phyloP scores from a whole-genome alignment of 2,329 filamentous ascomycete genomes.

The Sarocladium oryzae region DNA sequence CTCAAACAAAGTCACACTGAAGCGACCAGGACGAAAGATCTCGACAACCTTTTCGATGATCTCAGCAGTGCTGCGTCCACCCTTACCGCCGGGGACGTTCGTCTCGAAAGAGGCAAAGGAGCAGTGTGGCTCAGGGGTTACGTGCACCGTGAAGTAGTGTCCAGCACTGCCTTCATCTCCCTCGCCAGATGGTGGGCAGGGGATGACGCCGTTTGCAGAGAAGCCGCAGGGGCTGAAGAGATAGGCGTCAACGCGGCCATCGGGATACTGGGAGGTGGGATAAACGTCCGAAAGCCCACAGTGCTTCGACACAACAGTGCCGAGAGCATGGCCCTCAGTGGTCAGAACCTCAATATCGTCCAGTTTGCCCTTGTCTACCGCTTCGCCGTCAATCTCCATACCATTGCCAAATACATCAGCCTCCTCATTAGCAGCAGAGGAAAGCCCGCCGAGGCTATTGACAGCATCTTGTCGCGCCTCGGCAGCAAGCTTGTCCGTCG shows the following conservation, averaged over 20 bases:
- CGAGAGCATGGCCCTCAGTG: constrained; percentile 89
- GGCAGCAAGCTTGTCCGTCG: constrained; percentile 69
- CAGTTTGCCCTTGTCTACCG: constrained; percentile 32
- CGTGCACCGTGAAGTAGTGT: constrained; percentile 98
- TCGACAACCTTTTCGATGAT: constrained; percentile 89
- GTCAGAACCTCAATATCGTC: constrained; percentile 67
- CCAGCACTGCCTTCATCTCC: constrained; percentile 43
- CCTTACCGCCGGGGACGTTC: constrained; percentile 86
- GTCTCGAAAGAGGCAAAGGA: constrained; percentile 98
- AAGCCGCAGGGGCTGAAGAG: constrained; percentile 96
- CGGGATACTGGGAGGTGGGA: constrained; percentile 77
- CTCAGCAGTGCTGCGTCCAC: constrained; percentile 79
- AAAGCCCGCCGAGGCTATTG: constrained; percentile 52
- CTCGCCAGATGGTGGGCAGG: constrained; percentile 54
- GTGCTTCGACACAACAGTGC: constrained; percentile 82
- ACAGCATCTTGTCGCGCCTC: constrained; percentile 57
- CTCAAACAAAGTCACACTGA: constrained; percentile 95
- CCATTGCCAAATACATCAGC: constrained; percentile 72
- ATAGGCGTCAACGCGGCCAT: constrained; percentile 91
- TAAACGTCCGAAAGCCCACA: constrained; percentile 90
- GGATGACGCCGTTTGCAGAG: constrained; percentile 92
- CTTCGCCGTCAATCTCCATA: constrained; percentile 41
- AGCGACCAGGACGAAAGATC: constrained; percentile 96
- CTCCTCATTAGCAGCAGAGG: constrained; percentile 51
- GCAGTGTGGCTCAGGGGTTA: constrained; percentile 94